Evolutionary conservation across 2,329 filamentous ascomycete species (phyloP).

Genomic region (Pseudopyrenochaeta lycopersici): DNA sequence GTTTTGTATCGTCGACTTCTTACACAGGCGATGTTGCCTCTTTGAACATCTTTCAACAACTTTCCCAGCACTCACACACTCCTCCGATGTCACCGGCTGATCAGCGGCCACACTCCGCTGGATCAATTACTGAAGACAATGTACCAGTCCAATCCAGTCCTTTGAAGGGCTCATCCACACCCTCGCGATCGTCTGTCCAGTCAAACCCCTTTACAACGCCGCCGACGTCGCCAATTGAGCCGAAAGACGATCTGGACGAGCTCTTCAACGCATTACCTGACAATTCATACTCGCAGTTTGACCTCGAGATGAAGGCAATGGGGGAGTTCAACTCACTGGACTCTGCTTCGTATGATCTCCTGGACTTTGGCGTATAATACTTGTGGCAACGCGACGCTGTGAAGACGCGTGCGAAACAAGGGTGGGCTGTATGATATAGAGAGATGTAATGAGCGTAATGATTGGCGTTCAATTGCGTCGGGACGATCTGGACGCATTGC

Average conservation of each 20-base stretch:
- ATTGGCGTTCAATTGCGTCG: constrained; percentile 30
- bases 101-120: constrained; percentile 34
- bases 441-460: constrained; percentile 37
- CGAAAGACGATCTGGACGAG: constrained; percentile 45
- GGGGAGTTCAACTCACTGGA: constrained; percentile 44
- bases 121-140: constrained; percentile 27
- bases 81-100: constrained; percentile 50
- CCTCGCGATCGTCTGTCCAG: constrained; percentile 44
- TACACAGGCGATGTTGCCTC: constrained; percentile 42
- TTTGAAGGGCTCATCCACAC: constrained; percentile 40
- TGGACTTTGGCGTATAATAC: constrained; percentile 46
- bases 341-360: constrained; percentile 40
- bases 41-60: constrained; percentile 46
- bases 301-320: constrained; percentile 51
- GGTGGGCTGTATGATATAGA: constrained; percentile 41
- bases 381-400: neutral
- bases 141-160: constrained; percentile 31
- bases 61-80: constrained; percentile 46
- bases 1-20: constrained; percentile 37
- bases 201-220: constrained; percentile 50
- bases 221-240: constrained; percentile 45
- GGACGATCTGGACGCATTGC: neutral
- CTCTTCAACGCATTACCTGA: constrained; percentile 44
- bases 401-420: constrained; percentile 4
- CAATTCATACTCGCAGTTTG: constrained; percentile 46